Evolutionary conservation across 2,329 filamentous ascomycete species (phyloP), one percentile per base, ranked within the genome.

Genomic region (Fragosphaeria purpurea): DNA sequence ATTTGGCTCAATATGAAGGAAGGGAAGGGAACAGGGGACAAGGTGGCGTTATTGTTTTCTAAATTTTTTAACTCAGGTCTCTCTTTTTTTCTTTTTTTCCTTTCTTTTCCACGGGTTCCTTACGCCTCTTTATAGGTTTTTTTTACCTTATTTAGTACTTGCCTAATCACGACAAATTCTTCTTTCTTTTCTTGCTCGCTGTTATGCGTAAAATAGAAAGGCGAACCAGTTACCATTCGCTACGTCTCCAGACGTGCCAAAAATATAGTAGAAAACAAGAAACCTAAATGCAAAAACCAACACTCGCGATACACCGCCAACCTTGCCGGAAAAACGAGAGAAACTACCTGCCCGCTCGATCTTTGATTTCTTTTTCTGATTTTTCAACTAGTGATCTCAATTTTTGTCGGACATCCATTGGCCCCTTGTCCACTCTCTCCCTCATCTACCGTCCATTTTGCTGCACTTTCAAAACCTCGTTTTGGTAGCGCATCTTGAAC

Each of bases 401-500:
- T 5, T 41, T 41, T 41, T 41, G 6, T 41, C 6, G 9, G 9
- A 6, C 8, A 13, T 41, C 39, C 8, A 13, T 41, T 37, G 11
- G 7, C 35, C 35, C 35, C 35, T 34, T 6, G 31, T 33, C 30
- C 8, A 37, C 35, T 37, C 44, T 34, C n/a, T 13, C 44, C 4
- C 31, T 32, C 41, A 1, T 6, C 44, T 53, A 56, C 46, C 54
- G 50, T 4, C 51, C 50, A 11, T 53, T 52, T 44, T 58, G 47
- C 50, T 61, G 63, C 76, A 84, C 75, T 66, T 83, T 86, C 53
- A 75, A 74, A 64, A 89, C 72, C 64, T 81, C 77, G 56, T 72
- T 78, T 61, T 79, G 75, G 62, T 78, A 89, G 50, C 90, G 75
- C 62, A 91, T 68, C 75, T 97, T 97, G 76, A 97, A 97, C 6